Conservation (phyloP, 208 protist species). For the Wallacemonas sp. region DNA sequence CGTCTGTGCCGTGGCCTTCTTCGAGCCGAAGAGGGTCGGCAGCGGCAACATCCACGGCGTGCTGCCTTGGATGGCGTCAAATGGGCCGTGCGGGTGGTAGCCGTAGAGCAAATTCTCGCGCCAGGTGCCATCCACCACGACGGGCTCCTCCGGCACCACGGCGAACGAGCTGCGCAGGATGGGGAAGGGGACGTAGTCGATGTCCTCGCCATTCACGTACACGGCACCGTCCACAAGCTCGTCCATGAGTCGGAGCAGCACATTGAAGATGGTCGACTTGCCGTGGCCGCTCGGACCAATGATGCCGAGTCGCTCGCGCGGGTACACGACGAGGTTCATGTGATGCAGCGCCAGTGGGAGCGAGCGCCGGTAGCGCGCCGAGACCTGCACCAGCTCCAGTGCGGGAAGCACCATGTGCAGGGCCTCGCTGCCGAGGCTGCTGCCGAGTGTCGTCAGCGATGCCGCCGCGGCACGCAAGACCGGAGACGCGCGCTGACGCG, state of each 20-base stretch:
- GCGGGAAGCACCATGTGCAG: conserved; percentile 24
- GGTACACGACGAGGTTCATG: conserved; percentile 51
- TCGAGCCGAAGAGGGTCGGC: neutral
- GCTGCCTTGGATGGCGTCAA: neutral
- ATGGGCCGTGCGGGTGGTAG: conserved; percentile 41
- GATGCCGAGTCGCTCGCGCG: conserved; percentile 52
- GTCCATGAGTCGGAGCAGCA: conserved; percentile 74
- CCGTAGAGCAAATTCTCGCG: conserved; percentile 90
- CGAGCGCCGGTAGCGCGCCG: conserved; percentile 51
- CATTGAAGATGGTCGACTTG: conserved; percentile 68
- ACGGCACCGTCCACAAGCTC: conserved; percentile 73
- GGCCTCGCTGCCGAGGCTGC: neutral
- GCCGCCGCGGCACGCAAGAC: neutral
- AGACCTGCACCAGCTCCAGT: conserved; percentile 63
- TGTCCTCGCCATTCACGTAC: conserved; percentile 93
- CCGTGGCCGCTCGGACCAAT: conserved; percentile 68
- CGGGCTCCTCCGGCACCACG: conserved; percentile 97
- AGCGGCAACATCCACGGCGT: conserved; percentile 11
- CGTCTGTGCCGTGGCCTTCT: neutral
- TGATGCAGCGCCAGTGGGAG: conserved; percentile 51
- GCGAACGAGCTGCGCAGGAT: conserved; percentile 91
- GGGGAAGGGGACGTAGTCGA: conserved; percentile 78
- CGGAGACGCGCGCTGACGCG: neutral
- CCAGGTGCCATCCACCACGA: conserved; percentile 94
- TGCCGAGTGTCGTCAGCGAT: neutral